phyloP scores from a whole-genome alignment of 2,329 filamentous ascomycete species.

The Ophiognomonia clavigignenti-juglandacearum region DNA sequence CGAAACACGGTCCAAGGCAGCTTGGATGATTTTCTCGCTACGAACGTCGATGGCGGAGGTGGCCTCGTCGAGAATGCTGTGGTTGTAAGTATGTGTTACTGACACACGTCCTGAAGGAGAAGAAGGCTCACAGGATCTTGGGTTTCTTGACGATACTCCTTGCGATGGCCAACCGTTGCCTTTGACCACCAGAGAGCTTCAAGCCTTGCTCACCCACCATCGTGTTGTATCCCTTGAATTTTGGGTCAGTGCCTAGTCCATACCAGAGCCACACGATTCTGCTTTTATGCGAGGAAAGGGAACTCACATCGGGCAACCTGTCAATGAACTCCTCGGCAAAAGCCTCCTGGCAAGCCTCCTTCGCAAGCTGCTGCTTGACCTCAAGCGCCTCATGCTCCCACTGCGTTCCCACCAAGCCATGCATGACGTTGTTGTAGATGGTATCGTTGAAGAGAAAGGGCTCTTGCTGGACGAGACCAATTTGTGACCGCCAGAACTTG shows the following conservation, averaged over 20 bases:
- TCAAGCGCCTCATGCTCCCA: conserved; percentile 33
- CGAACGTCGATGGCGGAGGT: conserved; percentile 48
- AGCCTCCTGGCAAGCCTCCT: conserved; percentile 60
- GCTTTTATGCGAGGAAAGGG: no score
- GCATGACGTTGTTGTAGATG: conserved; percentile 51
- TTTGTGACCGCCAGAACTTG: conserved; percentile 51
- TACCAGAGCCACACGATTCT: neutral
- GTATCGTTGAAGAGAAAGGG: conserved; percentile 40
- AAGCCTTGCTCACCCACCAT: conserved; percentile 72
- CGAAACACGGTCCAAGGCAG: conserved; percentile 50
- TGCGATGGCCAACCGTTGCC: conserved; percentile 59
- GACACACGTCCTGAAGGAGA: neutral
- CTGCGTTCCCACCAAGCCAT: conserved; percentile 40
- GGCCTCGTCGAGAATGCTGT: conserved; percentile 58
- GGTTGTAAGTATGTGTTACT: neutral
- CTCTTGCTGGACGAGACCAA: conserved; percentile 37
- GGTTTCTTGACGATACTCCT: conserved; percentile 56
- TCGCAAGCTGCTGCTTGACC: conserved; percentile 50
- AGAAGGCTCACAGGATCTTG: conserved; percentile 41
- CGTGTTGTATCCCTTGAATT: conserved; percentile 61
- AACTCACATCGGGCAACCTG: conserved; percentile 48
- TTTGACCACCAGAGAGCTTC: conserved; percentile 63
- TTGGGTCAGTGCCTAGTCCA: conserved; percentile 7
- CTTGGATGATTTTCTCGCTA: conserved; percentile 45
- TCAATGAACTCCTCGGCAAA: conserved; percentile 68